Conservation (phyloP, 176 grass and related monocot species). For the Paspalum vaginatum region DNA sequence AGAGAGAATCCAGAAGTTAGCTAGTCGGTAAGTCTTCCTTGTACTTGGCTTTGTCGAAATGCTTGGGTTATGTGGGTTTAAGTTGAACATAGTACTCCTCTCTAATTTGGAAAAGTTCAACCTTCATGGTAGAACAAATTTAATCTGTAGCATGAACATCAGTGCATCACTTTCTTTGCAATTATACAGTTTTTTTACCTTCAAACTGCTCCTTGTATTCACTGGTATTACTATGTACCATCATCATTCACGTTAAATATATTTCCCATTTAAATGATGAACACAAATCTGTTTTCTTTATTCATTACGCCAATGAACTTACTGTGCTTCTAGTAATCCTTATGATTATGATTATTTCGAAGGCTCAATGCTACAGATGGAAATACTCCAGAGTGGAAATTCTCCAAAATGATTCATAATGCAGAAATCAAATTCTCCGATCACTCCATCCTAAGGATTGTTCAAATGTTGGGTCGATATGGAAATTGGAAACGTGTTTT, state of each 20-base stretch:
- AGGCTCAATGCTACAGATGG: constrained; percentile 95
- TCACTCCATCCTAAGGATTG: constrained; percentile 78
- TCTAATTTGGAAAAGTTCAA: constrained; percentile 1
- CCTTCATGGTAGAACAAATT: constrained; percentile 3
- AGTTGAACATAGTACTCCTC: constrained; percentile 9
- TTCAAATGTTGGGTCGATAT: constrained; percentile 81
- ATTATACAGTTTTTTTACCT: neutral
- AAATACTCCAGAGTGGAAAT: constrained; percentile 91
- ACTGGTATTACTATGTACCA: constrained; percentile 12
- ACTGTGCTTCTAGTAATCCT: neutral
- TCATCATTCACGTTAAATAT: constrained; percentile 23
- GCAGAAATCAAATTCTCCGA: constrained; percentile 89
- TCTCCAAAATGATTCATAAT: constrained; percentile 89
- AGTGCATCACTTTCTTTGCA: neutral
- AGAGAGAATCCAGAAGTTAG: constrained; percentile 86
- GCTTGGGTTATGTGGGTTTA: neutral
- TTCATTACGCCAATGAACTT: neutral
- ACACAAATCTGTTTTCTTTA: no score
- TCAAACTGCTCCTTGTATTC: constrained; percentile 26
- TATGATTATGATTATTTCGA: constrained; percentile 53
- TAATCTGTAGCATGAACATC: constrained; percentile 23
- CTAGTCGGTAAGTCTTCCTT: constrained; percentile 65
- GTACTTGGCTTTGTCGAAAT: constrained; percentile 32
- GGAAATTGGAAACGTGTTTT: constrained; percentile 89
- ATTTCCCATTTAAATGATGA: neutral